Percentiles rank a stretch among this genome's conserved stretches.
phyloP scores from a whole-genome alignment of 1,139 yeast species.

The Suhomyces bribrorum region DNA sequence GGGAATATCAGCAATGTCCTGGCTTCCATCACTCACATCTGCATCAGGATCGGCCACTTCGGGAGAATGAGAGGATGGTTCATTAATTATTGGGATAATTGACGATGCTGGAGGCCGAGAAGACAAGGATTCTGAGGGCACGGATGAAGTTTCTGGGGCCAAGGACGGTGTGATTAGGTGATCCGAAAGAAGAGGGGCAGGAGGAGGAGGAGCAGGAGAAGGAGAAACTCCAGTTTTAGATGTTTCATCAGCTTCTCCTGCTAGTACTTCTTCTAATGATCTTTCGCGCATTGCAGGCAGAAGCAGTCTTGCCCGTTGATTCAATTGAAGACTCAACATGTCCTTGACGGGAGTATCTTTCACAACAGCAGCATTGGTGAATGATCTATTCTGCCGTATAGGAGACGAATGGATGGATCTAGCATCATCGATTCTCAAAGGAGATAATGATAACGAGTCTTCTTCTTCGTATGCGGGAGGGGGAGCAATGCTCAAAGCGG shows the following conservation, averaged over 20 bases:
- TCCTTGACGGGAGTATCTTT: constrained; percentile 18
- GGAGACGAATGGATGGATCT: neutral
- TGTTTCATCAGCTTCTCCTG: neutral
- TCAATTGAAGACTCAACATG: constrained; percentile 11
- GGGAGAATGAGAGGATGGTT: too few species aligned
- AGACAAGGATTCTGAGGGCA: neutral
- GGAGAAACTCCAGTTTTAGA: too few species aligned
- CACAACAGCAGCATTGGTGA: constrained; percentile 10
- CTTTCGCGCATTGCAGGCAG: constrained; percentile 11
- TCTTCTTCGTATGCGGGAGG: constrained; percentile 47
- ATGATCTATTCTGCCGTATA: too few species aligned
- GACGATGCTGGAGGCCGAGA: too few species aligned
- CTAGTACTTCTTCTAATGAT: constrained; percentile 19
- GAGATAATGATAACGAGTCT: constrained; percentile 25
- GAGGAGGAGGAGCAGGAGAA: too few species aligned
- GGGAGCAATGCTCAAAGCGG: constrained; percentile 22
- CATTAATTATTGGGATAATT: too few species aligned
- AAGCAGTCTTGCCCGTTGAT: neutral
- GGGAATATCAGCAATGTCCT: constrained; percentile 13
- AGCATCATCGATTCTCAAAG: constrained; percentile 27
- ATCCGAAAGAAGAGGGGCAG: too few species aligned
- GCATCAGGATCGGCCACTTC: constrained; percentile 1
- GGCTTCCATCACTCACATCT: constrained; percentile 1
- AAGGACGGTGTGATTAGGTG: too few species aligned
- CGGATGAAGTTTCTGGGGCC: neutral